Percentiles rank a stretch among this genome's conserved stretches.
phyloP scores from a whole-genome alignment of 2,329 filamentous ascomycete species.

The Exophiala calicioides region DNA sequence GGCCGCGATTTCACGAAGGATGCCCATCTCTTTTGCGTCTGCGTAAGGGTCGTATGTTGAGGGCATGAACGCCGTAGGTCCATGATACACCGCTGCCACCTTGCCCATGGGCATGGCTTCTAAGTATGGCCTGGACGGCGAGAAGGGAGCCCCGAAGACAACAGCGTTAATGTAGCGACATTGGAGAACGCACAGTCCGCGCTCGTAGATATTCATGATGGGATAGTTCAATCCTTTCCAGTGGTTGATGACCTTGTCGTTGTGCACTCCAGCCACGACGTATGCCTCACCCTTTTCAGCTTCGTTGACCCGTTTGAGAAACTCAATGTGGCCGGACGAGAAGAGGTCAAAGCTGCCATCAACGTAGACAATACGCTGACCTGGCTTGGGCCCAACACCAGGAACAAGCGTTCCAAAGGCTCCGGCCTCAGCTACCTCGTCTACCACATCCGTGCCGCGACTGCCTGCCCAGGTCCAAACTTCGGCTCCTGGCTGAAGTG shows the following conservation, averaged over 20 bases:
- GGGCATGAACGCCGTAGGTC: constrained; percentile 88
- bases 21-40: constrained; percentile 76
- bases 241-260: constrained; percentile 90
- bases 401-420: constrained; percentile 67
- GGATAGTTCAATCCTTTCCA: constrained; percentile 98
- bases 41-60: constrained; percentile 76
- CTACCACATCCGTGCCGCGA: constrained; percentile 37
- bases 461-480: constrained; percentile 76
- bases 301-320: constrained; percentile 74
- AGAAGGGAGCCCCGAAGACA: constrained; percentile 87
- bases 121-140: constrained; percentile 77
- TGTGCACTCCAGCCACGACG: constrained; percentile 90
- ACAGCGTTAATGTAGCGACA: constrained; percentile 92
- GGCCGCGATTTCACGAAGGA: constrained; percentile 74
- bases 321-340: constrained; percentile 95
- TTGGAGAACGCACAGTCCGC: constrained; percentile 90
- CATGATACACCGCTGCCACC: constrained; percentile 86
- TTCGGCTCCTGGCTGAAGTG: constrained; percentile 73
- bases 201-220: constrained; percentile 99
- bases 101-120: constrained; percentile 70
- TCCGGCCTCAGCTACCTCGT: constrained; percentile 60
- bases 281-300: constrained; percentile 68
- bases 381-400: constrained; percentile 70
- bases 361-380: constrained; percentile 88
- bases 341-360: constrained; percentile 97